phyloP scores from a whole-genome alignment of 345 rosid species.

The Aquilaria malaccensis region DNA sequence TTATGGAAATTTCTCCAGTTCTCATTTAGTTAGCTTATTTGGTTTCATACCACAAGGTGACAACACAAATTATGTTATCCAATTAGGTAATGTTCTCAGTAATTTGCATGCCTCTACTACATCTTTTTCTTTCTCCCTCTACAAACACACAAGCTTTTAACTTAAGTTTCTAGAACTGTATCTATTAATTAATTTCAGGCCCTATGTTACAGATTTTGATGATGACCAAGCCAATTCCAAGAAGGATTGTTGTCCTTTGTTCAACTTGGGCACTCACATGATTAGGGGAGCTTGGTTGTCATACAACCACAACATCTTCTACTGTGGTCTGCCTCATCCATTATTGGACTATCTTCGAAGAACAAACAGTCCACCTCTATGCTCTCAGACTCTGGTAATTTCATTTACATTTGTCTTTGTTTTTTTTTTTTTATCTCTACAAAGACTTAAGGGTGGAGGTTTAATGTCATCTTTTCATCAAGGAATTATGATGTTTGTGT shows the following conservation, averaged over 20 bases:
- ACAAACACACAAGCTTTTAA: background rate
- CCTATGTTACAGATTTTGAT: conserved; percentile 57
- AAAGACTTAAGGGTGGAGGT: background rate
- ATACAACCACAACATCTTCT: conserved; percentile 50
- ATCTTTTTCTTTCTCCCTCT: background rate
- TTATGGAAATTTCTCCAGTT: conserved; percentile 77
- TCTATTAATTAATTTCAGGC: background rate
- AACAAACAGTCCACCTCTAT: conserved; percentile 25
- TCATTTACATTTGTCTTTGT: conserved; percentile 8
- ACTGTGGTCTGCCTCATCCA: conserved; percentile 79
- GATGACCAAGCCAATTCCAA: conserved; percentile 25
- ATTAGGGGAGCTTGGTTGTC: conserved; percentile 92
- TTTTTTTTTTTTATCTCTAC: background rate
- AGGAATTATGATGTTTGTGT: background rate
- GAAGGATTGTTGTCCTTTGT: conserved; percentile 22
- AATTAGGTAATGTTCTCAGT: conserved; percentile 52
- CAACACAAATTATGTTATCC: conserved; percentile 74
- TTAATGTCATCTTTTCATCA: background rate
- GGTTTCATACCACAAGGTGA: conserved; percentile 80
- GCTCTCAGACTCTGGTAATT: conserved; percentile 28
- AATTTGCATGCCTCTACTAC: conserved; percentile 8
- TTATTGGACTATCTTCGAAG: conserved; percentile 52
- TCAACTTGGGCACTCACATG: conserved; percentile 65
- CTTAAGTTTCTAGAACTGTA: background rate
- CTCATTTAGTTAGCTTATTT: conserved; percentile 78